Percentiles rank a stretch among this genome's conserved stretches.
Conservation (phyloP, 2,329 filamentous ascomycete genomes). For the Corniculantispora saksenae region DNA sequence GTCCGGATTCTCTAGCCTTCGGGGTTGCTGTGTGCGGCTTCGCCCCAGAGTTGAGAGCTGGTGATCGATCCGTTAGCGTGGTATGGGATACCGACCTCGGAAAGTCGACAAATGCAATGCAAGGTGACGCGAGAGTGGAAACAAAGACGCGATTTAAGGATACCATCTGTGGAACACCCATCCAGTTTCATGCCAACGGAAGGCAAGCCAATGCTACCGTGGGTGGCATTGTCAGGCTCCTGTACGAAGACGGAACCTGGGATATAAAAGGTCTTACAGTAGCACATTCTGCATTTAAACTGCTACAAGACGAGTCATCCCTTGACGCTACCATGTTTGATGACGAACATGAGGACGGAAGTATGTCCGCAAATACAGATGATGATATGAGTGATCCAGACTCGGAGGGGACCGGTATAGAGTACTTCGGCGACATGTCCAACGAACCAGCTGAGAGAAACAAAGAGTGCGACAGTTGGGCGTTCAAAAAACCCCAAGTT, state of each 20-base stretch:
- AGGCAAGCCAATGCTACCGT: neutral
- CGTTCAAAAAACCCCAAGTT: neutral
- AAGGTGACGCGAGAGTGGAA: neutral
- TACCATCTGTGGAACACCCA: constrained; percentile 2
- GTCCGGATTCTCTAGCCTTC: neutral
- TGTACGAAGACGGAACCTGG: neutral
- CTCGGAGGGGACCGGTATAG: neutral
- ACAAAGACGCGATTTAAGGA: neutral
- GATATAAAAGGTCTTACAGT: neutral
- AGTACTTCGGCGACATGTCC: neutral
- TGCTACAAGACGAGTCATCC: neutral
- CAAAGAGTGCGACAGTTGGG: neutral
- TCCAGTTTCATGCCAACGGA: constrained; percentile 2
- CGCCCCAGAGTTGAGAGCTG: neutral
- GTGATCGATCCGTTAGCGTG: neutral
- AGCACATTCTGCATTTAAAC: neutral
- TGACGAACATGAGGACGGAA: neutral
- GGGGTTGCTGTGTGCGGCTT: neutral
- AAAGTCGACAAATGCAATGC: neutral
- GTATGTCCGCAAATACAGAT: neutral
- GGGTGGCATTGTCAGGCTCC: constrained; percentile 1
- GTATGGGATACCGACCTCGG: neutral
- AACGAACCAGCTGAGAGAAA: neutral
- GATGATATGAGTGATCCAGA: neutral
- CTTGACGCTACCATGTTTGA: neutral